Evolutionary conservation across 2,329 filamentous ascomycete species (phyloP), one percentile per base, ranked within the genome.

Genomic region (Cladobotryum protrusum): DNA sequence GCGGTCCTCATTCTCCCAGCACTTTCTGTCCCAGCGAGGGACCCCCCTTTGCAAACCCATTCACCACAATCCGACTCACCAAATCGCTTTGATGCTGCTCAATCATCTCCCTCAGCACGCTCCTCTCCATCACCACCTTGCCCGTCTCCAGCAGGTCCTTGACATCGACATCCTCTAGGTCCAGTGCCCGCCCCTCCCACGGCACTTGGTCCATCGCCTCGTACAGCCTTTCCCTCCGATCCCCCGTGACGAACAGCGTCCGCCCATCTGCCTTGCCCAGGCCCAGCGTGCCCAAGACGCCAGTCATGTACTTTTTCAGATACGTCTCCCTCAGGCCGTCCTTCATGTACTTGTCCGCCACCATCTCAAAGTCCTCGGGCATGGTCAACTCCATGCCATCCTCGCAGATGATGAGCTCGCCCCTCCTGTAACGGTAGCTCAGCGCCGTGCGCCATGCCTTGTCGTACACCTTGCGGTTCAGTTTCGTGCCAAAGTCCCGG

Each of bases 371-470:
- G 50, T 77, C 76, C 13, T 67, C 62, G 0, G 79, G 77, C 57
- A 81, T 61, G 11, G 68, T 65, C 52, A 96, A 79, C 56, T 90
- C 83, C 71, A 88, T 79, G 37, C 82, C 80, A 62, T 89, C 85
- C 62, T 92, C 85, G 61, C 93, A 84, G 39, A 99, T 82, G 57
- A 96, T 75, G 61, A 99, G 73, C 73, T 97, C 89, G 44, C 91
- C 93, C 57, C 84, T 82, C 57, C 85, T 78, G 71, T 93, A 97
- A 53, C 93, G 83, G 74, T 96, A 95, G 63, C 87, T 93, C 57
- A 99, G 78, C 11, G 93, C 93, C 40, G 87, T 97, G 64, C 93
- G 83, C 89, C 89, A 97, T 9, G 93, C 93, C 60, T 95, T 78
- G 70, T 97, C 91, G 73, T 99, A 99, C 43, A 96, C 82, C 74